Evolutionary conservation across 2,329 filamentous ascomycete species (phyloP).

Genomic region (Polychaeton citri): DNA sequence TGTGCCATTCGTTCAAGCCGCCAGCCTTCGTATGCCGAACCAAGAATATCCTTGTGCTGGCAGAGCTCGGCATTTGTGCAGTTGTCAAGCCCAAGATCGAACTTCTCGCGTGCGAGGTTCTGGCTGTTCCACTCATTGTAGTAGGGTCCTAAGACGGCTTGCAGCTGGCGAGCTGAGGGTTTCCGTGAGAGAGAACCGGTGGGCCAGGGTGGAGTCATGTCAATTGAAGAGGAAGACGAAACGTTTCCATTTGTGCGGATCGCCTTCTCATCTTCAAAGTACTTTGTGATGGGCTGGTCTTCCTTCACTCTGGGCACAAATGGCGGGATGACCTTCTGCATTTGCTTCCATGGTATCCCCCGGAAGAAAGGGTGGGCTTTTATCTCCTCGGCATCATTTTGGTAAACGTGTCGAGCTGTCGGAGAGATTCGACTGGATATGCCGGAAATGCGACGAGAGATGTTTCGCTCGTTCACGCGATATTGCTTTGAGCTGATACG

Average conservation of each 20-base stretch:
- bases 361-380: slow-evolving; percentile 80
- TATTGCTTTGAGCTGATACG: slow-evolving; percentile 70
- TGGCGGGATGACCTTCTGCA: slow-evolving; percentile 60
- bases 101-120: slow-evolving; percentile 13
- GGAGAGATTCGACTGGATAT: slow-evolving; percentile 38
- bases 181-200: neutral
- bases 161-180: neutral
- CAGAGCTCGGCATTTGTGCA: slow-evolving; percentile 16
- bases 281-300: slow-evolving; percentile 51
- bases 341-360: slow-evolving; percentile 60
- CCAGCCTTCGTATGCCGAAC: slow-evolving; percentile 16
- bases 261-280: slow-evolving; percentile 74
- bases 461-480: slow-evolving; percentile 44
- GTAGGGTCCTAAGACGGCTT: slow-evolving; percentile 7
- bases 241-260: slow-evolving; percentile 33
- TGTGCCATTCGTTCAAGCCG: slow-evolving; percentile 14
- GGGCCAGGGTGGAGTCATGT: slow-evolving; percentile 1
- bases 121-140: slow-evolving; percentile 12
- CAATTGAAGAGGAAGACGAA: slow-evolving; percentile 12
- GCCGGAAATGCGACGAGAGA: slow-evolving; percentile 26
- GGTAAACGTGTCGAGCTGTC: slow-evolving; percentile 47
- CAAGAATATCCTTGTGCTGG: slow-evolving; percentile 18
- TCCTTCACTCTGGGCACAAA: slow-evolving; percentile 59
- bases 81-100: slow-evolving; percentile 16
- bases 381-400: slow-evolving; percentile 78